Conservation (phyloP, 1,139 yeast genomes). For the Suhomyces atakaporum region DNA sequence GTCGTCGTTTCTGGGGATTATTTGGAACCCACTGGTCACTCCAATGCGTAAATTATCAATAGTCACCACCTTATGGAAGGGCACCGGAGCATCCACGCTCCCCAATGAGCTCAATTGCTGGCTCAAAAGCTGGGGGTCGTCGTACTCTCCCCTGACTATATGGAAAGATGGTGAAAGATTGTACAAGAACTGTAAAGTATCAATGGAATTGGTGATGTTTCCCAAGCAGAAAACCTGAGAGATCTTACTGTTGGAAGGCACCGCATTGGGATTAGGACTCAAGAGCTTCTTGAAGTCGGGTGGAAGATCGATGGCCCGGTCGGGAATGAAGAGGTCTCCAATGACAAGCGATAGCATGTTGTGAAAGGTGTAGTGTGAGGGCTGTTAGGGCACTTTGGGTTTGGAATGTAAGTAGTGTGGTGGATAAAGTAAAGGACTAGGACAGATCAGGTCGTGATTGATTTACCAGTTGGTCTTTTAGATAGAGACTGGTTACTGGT, state of each 20-base stretch:
- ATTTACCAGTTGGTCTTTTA: no score
- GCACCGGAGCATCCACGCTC: slow-evolving; percentile 49
- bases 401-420: no score
- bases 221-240: slow-evolving; percentile 86
- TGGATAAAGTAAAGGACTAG: no score
- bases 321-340: slow-evolving; percentile 90
- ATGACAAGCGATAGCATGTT: slow-evolving; percentile 82
- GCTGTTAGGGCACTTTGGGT: no score
- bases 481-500: no score
- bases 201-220: slow-evolving; percentile 70
- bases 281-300: slow-evolving; percentile 68
- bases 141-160: slow-evolving; percentile 79
- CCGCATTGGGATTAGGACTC: slow-evolving; percentile 46
- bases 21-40: slow-evolving; percentile 78
- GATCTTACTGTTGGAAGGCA: slow-evolving; percentile 64
- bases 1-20: slow-evolving; percentile 87
- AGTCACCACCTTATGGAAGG: slow-evolving; percentile 64
- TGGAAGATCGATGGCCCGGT: slow-evolving; percentile 67
- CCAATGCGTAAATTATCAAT: slow-evolving; percentile 80
- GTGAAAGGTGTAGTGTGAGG: no score
- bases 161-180: slow-evolving; percentile 71
- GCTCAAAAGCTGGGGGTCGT: slow-evolving; percentile 34
- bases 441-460: no score
- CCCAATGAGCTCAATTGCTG: slow-evolving; percentile 35
- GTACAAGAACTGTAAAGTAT: slow-evolving; percentile 64